Evolutionary conservation across 2,329 filamentous ascomycete genomes (phyloP).

Genomic region (Xylariaceae sp.): DNA sequence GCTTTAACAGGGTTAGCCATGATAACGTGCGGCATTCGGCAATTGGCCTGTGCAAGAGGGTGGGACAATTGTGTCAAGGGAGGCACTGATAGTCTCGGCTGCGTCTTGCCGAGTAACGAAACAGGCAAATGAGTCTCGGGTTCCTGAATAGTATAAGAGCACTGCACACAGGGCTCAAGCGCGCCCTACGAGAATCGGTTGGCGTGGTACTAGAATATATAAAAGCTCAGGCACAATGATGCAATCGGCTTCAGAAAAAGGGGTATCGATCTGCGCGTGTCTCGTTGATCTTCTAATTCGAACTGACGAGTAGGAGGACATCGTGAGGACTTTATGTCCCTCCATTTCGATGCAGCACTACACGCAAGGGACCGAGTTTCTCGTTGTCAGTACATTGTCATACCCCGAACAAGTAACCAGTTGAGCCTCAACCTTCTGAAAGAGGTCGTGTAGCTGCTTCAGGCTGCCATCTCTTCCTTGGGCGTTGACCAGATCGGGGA

Average conservation of each 20-base stretch:
- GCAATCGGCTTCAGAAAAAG: background rate
- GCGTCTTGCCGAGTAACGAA: background rate
- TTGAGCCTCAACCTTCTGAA: background rate
- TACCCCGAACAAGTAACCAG: background rate
- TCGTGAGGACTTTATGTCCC: slow-evolving; percentile 14
- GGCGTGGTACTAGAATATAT: background rate
- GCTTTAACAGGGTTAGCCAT: slow-evolving; percentile 21
- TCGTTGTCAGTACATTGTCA: background rate
- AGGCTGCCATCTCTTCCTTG: slow-evolving; percentile 15
- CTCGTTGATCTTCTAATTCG: slow-evolving; percentile 2
- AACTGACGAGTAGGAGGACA: slow-evolving; percentile 14
- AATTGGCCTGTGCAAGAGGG: slow-evolving; percentile 16
- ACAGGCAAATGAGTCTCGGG: slow-evolving; percentile 1
- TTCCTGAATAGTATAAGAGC: slow-evolving; percentile 7
- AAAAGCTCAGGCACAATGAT: slow-evolving; percentile 12
- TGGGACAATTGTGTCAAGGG: slow-evolving; percentile 2
- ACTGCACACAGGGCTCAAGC: slow-evolving; percentile 12
- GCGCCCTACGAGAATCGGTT: background rate
- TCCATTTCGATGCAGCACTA: background rate
- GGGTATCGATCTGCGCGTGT: slow-evolving; percentile 15
- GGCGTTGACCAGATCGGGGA: background rate
- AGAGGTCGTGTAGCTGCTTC: slow-evolving; percentile 8
- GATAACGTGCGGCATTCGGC: slow-evolving; percentile 1
- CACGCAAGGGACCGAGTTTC: background rate
- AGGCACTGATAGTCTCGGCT: background rate